Evolutionary conservation across 306 rosid genomes (phyloP), one percentile per base, ranked within the genome.

Genomic region (Prunus salicina): DNA sequence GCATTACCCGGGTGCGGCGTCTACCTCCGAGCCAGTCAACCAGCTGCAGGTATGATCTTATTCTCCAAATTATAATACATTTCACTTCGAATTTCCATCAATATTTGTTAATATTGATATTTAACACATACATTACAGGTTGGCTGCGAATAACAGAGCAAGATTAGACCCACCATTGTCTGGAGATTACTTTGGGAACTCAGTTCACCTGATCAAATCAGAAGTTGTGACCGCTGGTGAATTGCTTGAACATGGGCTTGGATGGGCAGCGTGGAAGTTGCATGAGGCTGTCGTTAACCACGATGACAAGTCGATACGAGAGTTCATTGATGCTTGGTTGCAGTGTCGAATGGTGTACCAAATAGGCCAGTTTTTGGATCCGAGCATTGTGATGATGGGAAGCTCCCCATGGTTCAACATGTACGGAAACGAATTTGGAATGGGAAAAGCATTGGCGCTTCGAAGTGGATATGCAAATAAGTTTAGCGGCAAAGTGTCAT

Each of bases 361-460:
- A 47, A 0, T 24, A 1, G 77, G 19, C n/a, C 14, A 0, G 34
- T 2, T 7, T 1, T 73, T 81, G 11, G 88, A 84, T n/a, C 82
- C 75, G 0, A 14, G 13, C 15, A 49, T 49, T 20, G 82, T 93
- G 62, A 16, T 82, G 77, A 78, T 91, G 79, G 73, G 84, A 6
- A 91, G 94, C 55, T 85, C 93, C 6, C 91, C 95, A 0, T 82
- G 90, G 41, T 90, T 90, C 69, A 76, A 86, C 27, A 78, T 82
- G 87, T 88, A 84, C 65, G 90, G 89, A 11, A 84, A 78, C 41
- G 89, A 90, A 45, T 90, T 93, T 62, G 96, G 98, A 52, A 86
- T 91, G 95, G 98, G 95, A 6, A 89, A 88, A 78, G 87, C 91
- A 0, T 43, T 89, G 79, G 85, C 84, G 7, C 72, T 86, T 34